These are phyloP conservation scores for Citrullus amarus DNA, from an alignment of 306 rosid genomes.

Conservation along the genomic window DNA sequence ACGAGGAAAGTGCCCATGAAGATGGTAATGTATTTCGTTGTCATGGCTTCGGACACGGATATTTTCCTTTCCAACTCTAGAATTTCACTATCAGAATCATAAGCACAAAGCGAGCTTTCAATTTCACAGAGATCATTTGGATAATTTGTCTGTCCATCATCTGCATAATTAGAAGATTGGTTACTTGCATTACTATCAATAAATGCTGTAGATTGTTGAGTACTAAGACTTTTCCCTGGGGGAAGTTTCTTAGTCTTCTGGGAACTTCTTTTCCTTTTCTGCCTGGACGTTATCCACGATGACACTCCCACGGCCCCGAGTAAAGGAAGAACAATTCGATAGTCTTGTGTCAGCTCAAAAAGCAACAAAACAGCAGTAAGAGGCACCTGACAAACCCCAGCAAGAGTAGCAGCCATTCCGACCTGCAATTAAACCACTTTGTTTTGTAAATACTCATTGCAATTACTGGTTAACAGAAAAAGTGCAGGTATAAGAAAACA, in stretches of 20 bases:
- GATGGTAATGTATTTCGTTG: conserved; percentile 58
- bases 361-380: conserved; percentile 86
- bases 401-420: conserved; percentile 97
- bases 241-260: conserved; percentile 20
- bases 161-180: conserved; percentile 23
- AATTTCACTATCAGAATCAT: conserved; percentile 30
- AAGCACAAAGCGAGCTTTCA: conserved; percentile 63
- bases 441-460: neutral
- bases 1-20: conserved; percentile 47
- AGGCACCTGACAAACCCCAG: conserved; percentile 96
- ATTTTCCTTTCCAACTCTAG: conserved; percentile 32
- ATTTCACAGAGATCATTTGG: conserved; percentile 46
- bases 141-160: conserved; percentile 22
- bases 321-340: conserved; percentile 78
- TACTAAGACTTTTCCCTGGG: conserved; percentile 13
- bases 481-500: too few species aligned
- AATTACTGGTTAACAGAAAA: neutral
- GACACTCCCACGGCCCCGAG: conserved; percentile 98
- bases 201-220: conserved; percentile 23
- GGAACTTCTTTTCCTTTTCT: conserved; percentile 38
- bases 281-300: conserved; percentile 77
- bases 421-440: conserved; percentile 58
- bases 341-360: conserved; percentile 91
- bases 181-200: conserved; percentile 20
- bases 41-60: conserved; percentile 83